Conservation (phyloP, 78 protist species). For the Guillardia theta region DNA sequence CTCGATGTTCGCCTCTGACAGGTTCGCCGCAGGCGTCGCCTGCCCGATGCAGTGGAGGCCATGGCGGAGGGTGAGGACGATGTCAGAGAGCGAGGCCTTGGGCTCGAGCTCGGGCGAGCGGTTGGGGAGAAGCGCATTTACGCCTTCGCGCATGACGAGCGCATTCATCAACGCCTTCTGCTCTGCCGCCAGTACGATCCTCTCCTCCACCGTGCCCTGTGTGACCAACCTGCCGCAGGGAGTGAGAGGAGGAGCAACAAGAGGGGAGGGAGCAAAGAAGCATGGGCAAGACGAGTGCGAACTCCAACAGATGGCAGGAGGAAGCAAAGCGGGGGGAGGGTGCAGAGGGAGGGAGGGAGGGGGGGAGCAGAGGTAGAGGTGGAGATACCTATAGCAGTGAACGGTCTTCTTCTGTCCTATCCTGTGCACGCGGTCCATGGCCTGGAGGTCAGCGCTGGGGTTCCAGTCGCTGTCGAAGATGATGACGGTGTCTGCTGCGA, state of each 20-base stretch:
- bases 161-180: neutral
- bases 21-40: no score
- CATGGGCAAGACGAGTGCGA: neutral
- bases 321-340: no score
- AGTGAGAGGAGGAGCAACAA: neutral
- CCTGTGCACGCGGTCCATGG: constrained; percentile 37
- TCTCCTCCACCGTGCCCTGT: neutral
- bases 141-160: neutral
- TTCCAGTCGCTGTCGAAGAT: constrained; percentile 41
- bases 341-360: no score
- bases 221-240: neutral
- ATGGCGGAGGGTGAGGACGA: no score
- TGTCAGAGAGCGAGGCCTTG: no score
- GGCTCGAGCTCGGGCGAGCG: no score
- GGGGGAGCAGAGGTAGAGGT: no score
- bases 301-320: no score
- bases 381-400: neutral
- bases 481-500: neutral
- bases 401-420: constrained; percentile 15
- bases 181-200: neutral
- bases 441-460: constrained; percentile 8
- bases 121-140: no score
- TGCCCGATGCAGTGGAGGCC: no score
- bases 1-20: neutral
- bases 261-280: neutral